phyloP scores from a whole-genome alignment of 2,329 filamentous ascomycete genomes.

The Pseudopyricularia cyperi region DNA sequence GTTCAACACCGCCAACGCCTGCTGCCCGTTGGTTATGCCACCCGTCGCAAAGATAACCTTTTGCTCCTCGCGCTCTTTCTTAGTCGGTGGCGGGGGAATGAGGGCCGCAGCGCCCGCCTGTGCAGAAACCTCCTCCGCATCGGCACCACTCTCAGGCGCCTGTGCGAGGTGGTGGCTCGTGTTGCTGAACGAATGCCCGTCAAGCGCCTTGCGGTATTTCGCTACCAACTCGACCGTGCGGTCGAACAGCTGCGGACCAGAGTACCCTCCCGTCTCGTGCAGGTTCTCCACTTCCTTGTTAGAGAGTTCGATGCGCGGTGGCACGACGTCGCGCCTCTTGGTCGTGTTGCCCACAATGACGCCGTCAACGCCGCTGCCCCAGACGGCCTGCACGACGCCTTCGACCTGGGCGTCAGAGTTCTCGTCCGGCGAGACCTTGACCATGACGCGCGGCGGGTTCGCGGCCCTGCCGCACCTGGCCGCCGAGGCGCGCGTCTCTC shows the following conservation, averaged over 20 bases:
- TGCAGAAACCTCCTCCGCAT: constrained; percentile 11
- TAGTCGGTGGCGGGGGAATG: constrained; percentile 15
- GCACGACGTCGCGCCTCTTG: constrained; percentile 62
- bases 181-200: constrained; percentile 30
- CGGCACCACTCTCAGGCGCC: constrained; percentile 15
- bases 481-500: constrained; percentile 55
- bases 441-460: constrained; percentile 74
- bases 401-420: constrained; percentile 72
- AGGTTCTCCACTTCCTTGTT: constrained; percentile 54
- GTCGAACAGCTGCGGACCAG: constrained; percentile 78
- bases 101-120: constrained; percentile 18
- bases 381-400: constrained; percentile 79
- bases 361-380: constrained; percentile 76
- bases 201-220: constrained; percentile 61
- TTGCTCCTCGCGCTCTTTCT: constrained; percentile 18
- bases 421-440: constrained; percentile 95
- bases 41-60: constrained; percentile 92
- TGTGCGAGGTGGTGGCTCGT: constrained; percentile 2
- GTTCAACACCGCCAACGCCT: constrained; percentile 71
- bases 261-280: constrained; percentile 74
- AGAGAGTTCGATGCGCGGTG: constrained; percentile 51
- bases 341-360: constrained; percentile 98
- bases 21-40: constrained; percentile 77
- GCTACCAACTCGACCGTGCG: constrained; percentile 67
- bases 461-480: constrained; percentile 30